Conservation (phyloP, 805 yeast genomes). For the Saccharomycopsis fibuligera region DNA sequence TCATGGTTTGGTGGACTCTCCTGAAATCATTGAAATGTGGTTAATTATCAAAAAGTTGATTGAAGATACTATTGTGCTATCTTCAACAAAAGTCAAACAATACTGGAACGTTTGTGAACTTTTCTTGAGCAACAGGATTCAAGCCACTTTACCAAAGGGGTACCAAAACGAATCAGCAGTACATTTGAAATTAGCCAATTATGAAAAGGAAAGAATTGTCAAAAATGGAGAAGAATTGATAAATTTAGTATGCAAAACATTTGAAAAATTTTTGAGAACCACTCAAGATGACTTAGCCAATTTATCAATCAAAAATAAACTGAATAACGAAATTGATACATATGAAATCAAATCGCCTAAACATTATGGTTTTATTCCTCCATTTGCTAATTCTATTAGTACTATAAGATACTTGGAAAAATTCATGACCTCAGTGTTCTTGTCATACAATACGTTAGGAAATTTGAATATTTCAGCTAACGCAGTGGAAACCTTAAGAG, state of each 20-base stretch:
- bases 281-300: slow-evolving; percentile 25
- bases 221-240: slow-evolving; percentile 35
- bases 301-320: slow-evolving; percentile 12
- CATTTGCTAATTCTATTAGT: slow-evolving; percentile 56
- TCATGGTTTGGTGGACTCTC: slow-evolving; percentile 42
- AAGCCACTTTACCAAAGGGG: slow-evolving; percentile 35
- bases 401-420: slow-evolving; percentile 46
- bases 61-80: slow-evolving; percentile 34
- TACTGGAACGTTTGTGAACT: slow-evolving; percentile 52
- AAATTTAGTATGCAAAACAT: slow-evolving; percentile 28
- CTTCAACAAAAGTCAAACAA: slow-evolving; percentile 35
- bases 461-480: slow-evolving; percentile 36
- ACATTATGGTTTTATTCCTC: slow-evolving; percentile 55
- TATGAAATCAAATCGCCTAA: slow-evolving; percentile 27
- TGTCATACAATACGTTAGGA: slow-evolving; percentile 38
- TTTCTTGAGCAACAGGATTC: slow-evolving; percentile 45
- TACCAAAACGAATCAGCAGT: slow-evolving; percentile 33
- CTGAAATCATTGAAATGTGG: slow-evolving; percentile 57
- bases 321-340: slow-evolving; percentile 16
- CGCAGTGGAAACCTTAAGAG: slow-evolving; percentile 31
- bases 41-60: slow-evolving; percentile 36
- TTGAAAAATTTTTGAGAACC: slow-evolving; percentile 30
- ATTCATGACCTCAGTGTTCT: slow-evolving; percentile 38
- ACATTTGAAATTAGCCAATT: slow-evolving; percentile 36
- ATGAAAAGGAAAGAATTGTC: slow-evolving; percentile 37